A percentile compares a stretch with the other conserved stretches of the same genome.
Conservation (phyloP, 1,284 basidiomycete species). For the Sporisorium graminicola region DNA sequence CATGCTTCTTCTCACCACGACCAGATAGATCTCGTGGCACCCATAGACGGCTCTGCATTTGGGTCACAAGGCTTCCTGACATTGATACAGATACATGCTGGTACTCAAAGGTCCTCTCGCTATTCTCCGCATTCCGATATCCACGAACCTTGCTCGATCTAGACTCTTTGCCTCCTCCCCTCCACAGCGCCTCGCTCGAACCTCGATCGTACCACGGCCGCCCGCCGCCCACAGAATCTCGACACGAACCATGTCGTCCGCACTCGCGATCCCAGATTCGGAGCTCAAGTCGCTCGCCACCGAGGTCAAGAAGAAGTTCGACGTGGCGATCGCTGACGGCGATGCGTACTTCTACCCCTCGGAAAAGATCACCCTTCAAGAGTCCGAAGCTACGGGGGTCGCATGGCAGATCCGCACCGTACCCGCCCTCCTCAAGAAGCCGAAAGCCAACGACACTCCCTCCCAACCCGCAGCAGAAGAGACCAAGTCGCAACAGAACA, state of each 20-base stretch:
- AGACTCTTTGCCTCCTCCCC: background rate
- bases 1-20: background rate
- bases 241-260: conserved; percentile 20
- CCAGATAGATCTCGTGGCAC: background rate
- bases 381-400: conserved; percentile 12
- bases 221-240: background rate
- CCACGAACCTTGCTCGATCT: background rate
- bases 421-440: conserved; percentile 64
- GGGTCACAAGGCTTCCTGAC: too few relatives aligned
- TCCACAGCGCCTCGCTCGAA: background rate
- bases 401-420: conserved; percentile 63
- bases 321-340: conserved; percentile 44
- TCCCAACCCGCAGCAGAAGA: background rate
- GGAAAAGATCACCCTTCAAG: conserved; percentile 38
- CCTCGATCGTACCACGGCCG: background rate
- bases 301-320: conserved; percentile 51
- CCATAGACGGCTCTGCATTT: conserved; percentile 1
- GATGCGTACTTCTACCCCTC: conserved; percentile 67
- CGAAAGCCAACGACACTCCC: conserved; percentile 18
- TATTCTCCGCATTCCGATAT: background rate
- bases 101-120: background rate
- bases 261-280: conserved; percentile 14
- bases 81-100: background rate
- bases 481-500: conserved; percentile 51
- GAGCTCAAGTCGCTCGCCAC: conserved; percentile 43